phyloP scores from a whole-genome alignment of 805 yeast genomes.

The Wickerhamiella allomyrinae region DNA sequence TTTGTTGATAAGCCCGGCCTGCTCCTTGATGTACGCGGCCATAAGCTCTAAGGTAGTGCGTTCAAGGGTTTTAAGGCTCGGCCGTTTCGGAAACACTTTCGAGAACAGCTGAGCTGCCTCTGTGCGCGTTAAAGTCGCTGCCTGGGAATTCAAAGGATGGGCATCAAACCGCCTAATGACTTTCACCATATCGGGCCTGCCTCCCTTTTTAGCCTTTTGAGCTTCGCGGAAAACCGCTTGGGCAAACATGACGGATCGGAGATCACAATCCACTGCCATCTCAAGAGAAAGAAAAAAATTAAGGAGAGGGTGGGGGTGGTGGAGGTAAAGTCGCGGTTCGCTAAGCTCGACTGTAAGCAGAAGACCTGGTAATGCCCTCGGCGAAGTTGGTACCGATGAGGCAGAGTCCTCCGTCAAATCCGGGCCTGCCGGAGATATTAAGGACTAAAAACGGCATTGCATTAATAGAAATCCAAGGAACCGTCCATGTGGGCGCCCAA shows the following conservation, averaged over 20 bases:
- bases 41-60: background rate
- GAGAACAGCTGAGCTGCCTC: constrained; percentile 1
- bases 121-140: background rate
- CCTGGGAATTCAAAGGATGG: background rate
- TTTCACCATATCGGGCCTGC: background rate
- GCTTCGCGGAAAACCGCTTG: background rate
- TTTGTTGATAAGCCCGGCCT: background rate
- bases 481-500: constrained; percentile 10
- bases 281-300: no score
- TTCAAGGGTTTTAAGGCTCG: background rate
- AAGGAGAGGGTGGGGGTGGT: no score
- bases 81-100: background rate
- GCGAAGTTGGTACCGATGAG: background rate
- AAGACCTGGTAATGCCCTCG: constrained; percentile 1
- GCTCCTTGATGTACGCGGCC: background rate
- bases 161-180: background rate
- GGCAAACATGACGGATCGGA: background rate
- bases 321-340: no score
- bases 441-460: constrained; percentile 11
- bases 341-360: no score
- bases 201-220: background rate
- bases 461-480: constrained; percentile 15
- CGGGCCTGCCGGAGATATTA: constrained; percentile 7
- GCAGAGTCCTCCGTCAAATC: no score
- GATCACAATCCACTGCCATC: background rate